A percentile compares a stretch with the other conserved stretches of the same genome.
Conservation (phyloP, 2,329 filamentous ascomycete genomes). For the Colletotrichum cordylinicola region DNA sequence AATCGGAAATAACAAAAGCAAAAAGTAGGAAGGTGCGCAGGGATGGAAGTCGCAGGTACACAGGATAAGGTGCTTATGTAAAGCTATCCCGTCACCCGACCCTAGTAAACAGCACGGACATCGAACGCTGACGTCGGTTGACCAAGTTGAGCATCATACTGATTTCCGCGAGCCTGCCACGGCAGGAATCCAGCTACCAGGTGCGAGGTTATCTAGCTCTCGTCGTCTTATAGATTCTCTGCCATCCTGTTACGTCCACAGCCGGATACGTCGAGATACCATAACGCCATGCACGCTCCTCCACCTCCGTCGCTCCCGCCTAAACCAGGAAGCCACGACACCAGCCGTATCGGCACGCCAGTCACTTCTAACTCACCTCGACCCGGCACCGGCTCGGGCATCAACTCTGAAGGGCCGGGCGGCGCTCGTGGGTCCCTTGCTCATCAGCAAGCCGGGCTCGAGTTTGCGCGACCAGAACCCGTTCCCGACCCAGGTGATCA, state of each 20-base stretch:
- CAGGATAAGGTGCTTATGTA: neutral
- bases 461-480: slow-evolving; percentile 32
- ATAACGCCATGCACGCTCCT: slow-evolving; percentile 16
- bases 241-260: neutral
- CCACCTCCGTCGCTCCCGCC: slow-evolving; percentile 73
- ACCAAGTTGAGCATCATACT: neutral
- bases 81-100: neutral
- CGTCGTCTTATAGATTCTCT: neutral
- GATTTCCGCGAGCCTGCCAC: neutral
- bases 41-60: no score
- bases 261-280: neutral
- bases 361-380: slow-evolving; percentile 49
- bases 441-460: neutral
- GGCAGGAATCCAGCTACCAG: neutral
- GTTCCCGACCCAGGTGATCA: slow-evolving; percentile 68
- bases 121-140: neutral
- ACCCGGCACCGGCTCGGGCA: neutral
- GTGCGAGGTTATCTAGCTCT: neutral
- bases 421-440: neutral
- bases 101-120: neutral
- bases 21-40: no score
- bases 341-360: slow-evolving; percentile 71
- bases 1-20: no score
- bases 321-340: slow-evolving; percentile 73
- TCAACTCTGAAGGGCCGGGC: slow-evolving; percentile 23